Evolutionary conservation across 2,329 filamentous ascomycete species (phyloP).

Genomic region (Phialophora expanda): DNA sequence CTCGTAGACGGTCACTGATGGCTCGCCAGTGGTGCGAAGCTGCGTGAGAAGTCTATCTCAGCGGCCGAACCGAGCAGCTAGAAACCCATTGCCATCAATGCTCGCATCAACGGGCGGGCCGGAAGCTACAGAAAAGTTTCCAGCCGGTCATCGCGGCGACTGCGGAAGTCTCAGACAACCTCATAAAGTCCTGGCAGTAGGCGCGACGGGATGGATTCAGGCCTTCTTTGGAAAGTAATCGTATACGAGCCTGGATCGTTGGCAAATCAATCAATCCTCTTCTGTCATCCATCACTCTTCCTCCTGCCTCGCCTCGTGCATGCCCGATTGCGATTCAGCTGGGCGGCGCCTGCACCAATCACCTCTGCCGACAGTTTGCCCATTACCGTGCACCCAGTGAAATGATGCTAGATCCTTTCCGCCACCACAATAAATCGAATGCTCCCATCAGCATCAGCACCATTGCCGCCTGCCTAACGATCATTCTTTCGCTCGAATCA

Average conservation of each 20-base stretch:
- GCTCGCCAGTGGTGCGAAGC: too few relatives aligned
- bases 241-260: background rate
- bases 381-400: background rate
- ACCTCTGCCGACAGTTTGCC: background rate
- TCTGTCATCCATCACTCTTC: background rate
- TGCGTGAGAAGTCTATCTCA: too few relatives aligned
- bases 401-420: background rate
- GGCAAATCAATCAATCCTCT: background rate
- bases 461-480: slow-evolving; percentile 2
- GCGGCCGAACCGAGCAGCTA: too few relatives aligned
- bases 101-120: background rate
- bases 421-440: background rate
- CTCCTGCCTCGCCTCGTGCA: background rate
- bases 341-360: background rate
- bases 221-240: background rate
- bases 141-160: background rate
- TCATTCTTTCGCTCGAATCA: slow-evolving; percentile 13
- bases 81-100: background rate
- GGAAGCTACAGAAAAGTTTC: background rate
- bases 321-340: background rate
- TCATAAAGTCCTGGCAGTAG: background rate
- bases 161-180: background rate
- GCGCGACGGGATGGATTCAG: background rate
- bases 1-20: background rate
- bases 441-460: slow-evolving; percentile 6